A percentile compares a stretch with the other conserved stretches of the same genome.
Evolutionary conservation across 2,329 filamentous ascomycete genomes (phyloP).

Genomic region (Mariannaea elegans): DNA sequence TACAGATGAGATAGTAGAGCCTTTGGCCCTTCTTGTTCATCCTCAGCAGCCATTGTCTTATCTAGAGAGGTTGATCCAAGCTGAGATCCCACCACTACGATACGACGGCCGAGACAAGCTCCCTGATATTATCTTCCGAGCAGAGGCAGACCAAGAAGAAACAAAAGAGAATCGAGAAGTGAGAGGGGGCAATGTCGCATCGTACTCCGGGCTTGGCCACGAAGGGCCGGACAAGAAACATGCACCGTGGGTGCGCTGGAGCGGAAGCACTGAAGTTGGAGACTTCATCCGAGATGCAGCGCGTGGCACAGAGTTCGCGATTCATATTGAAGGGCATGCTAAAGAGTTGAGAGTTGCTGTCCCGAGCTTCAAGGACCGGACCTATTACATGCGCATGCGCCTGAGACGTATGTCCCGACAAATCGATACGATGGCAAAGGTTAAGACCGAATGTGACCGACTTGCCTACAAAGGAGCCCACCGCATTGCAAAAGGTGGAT

Average conservation of each 20-base stretch:
- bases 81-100: constrained; percentile 78
- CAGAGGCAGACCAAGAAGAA: constrained; percentile 74
- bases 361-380: constrained; percentile 89
- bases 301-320: constrained; percentile 82
- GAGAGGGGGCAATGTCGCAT: constrained; percentile 63
- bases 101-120: constrained; percentile 73
- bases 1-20: constrained; percentile 66
- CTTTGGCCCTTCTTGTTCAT: constrained; percentile 84
- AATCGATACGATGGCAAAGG: constrained; percentile 73
- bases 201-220: constrained; percentile 75
- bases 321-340: constrained; percentile 77
- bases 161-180: constrained; percentile 43
- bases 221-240: constrained; percentile 60
- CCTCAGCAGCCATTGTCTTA: constrained; percentile 93
- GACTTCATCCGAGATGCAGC: constrained; percentile 94
- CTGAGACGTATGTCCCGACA: constrained; percentile 75
- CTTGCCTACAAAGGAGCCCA: constrained; percentile 82
- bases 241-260: constrained; percentile 82
- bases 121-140: constrained; percentile 80
- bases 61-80: constrained; percentile 87
- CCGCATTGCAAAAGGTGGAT: constrained; percentile 81
- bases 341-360: constrained; percentile 79
- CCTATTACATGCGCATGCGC: constrained; percentile 83
- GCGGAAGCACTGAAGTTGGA: constrained; percentile 86
- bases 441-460: constrained; percentile 84